A percentile compares a stretch with the other conserved stretches of the same genome.
phyloP scores from a whole-genome alignment of 371 early-diverging fungal genomes.

The Zychaea mexicana region DNA sequence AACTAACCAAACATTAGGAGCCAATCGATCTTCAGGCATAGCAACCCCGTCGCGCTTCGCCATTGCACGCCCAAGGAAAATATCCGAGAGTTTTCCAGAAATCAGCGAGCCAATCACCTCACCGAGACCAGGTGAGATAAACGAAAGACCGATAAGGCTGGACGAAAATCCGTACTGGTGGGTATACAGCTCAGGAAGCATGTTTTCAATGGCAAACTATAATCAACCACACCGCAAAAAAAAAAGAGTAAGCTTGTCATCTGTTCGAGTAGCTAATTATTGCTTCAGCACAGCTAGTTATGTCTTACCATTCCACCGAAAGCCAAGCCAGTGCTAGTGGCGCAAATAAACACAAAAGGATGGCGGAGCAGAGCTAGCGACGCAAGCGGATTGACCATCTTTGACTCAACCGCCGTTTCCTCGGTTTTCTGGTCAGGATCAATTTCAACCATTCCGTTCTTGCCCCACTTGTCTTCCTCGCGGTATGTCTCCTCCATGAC shows the following conservation, averaged over 20 bases:
- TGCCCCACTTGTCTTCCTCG: conserved; percentile 38
- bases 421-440: conserved; percentile 16
- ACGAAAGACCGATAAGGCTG: conserved; percentile 41
- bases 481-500: conserved; percentile 77
- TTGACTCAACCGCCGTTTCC: conserved; percentile 18
- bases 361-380: conserved; percentile 48
- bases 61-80: conserved; percentile 44
- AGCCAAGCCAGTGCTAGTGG: conserved; percentile 56
- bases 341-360: conserved; percentile 54
- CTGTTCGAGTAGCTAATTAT: too few species aligned
- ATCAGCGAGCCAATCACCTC: conserved; percentile 57
- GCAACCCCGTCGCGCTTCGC: conserved; percentile 48
- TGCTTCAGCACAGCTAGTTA: too few species aligned
- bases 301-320: conserved; percentile 57
- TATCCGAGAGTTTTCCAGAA: conserved; percentile 56
- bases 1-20: conserved; percentile 49
- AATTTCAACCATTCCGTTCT: conserved; percentile 14
- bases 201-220: conserved; percentile 48
- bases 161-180: conserved; percentile 33
- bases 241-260: not conserved
- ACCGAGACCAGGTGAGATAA: conserved; percentile 54
- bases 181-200: conserved; percentile 44
- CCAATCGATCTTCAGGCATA: conserved; percentile 59
- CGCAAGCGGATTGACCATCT: conserved; percentile 38
- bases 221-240: not conserved